Base-by-base conservation (phyloP, 345 rosid genomes). In the Cardamine occulta region DNA sequence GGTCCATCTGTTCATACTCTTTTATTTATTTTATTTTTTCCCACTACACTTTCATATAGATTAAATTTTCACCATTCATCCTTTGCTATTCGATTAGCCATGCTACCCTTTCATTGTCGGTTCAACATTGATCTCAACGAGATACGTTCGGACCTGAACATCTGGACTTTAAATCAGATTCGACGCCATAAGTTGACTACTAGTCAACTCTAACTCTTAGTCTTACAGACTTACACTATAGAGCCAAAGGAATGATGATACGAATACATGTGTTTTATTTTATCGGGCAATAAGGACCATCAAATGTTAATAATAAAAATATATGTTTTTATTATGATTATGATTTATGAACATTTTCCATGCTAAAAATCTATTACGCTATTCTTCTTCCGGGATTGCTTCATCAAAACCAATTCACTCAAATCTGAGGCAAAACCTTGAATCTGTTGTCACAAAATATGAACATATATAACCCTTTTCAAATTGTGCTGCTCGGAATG, bases 161-260 rank as follows among this genome's bases (percentile, higher is more conserved):
- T 53, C 35, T 55, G 28, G 73, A 26, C 53, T 52, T 7, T 40
- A 69, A 56, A 54, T 42, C 2, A 65, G 72, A 56, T 65, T 55
- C 51, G 40, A 74, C 24, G 6, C 53, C 51, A 49, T 44, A 32
- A 55, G 49, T 32, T 55, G 72, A 74, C 45, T 45, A 24, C 11
- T 74, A 74, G 65, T 65, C 72, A 65, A 65, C 65, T 55, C 28
- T 73, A 64, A 44, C 19, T 26, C 29, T 56, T 42, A 11, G 7
- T 53, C 24, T 23, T 15, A 68, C 37, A 68, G 7, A 37, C 24
- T 23, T 15, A 68, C 37, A 68, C 51, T 66, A 2, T 42, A 44
- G 18, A 44, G 49, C 8, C 49, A 44, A 15, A 15, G 13, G 2
- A 13, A 15, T 5, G 4, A 53, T 8, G 7, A 35, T 35, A 15